phyloP scores from a whole-genome alignment of 345 rosid genomes.

The Eutrema heterophyllum region DNA sequence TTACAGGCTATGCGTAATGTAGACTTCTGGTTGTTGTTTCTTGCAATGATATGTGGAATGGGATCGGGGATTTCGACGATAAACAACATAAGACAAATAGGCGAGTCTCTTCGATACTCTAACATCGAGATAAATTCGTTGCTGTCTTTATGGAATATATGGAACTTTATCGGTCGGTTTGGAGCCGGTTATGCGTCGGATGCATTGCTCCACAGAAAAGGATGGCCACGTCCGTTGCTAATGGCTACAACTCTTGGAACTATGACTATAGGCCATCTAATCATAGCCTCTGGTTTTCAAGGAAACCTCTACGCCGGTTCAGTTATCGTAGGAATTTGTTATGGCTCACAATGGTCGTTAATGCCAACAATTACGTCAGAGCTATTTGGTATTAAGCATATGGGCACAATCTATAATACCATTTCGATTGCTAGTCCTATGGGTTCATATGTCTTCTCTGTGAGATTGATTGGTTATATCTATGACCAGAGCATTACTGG shows the following conservation, averaged over 20 bases:
- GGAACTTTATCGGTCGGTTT: conserved; percentile 87
- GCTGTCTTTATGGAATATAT: conserved; percentile 65
- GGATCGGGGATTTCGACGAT: conserved; percentile 76
- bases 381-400: conserved; percentile 64
- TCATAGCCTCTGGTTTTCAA: conserved; percentile 59
- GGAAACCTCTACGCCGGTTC: conserved; percentile 61
- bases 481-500: conserved; percentile 50
- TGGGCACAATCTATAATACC: conserved; percentile 88
- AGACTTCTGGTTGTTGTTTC: conserved; percentile 70
- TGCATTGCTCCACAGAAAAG: conserved; percentile 44
- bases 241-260: conserved; percentile 59
- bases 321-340: conserved; percentile 58
- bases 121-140: conserved; percentile 48
- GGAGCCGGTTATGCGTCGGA: conserved; percentile 70
- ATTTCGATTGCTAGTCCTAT: conserved; percentile 71
- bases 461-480: conserved; percentile 66
- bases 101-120: conserved; percentile 62
- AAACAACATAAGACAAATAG: conserved; percentile 76
- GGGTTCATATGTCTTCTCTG: conserved; percentile 76
- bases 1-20: conserved; percentile 42
- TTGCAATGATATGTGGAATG: conserved; percentile 73
- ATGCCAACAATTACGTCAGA: conserved; percentile 75
- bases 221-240: conserved; percentile 64
- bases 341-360: conserved; percentile 78
- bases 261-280: conserved; percentile 48